Base-by-base conservation (phyloP, 805 yeast genomes). In the Grigorovia jiainica region DNA sequence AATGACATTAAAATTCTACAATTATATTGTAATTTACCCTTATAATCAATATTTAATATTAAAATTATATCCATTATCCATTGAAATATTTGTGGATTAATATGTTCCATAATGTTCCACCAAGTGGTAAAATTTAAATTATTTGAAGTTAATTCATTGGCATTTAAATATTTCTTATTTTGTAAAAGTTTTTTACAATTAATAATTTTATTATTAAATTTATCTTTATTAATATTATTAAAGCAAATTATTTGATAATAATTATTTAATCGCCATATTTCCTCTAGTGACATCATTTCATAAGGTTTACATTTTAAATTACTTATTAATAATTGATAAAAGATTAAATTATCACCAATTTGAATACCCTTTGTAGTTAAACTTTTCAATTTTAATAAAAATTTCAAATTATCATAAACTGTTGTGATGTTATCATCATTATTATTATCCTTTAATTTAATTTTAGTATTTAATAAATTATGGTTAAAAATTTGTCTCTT, bases 1-100 rank as follows among this genome's bases (percentile, higher is more conserved):
- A 71, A 50, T 0, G 76, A 58, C 25, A 65, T 58, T 19, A 68
- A 48, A 2, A 67, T 48, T 47, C 67, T 71, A 50, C 71, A 67
- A 42, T 67, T 65, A 17, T 32, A 6, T 9, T 32, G 20, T 7
- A 18, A 18, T 5, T 8, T 17, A n/a, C 21, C 21, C 7, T 32
- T 17, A 5, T 32, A 5, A 19, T 34, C 17, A 21, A 21, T 18
- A n/a, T 16, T 9, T n/a, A n/a, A 21, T 5, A 34, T 7, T 15
- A 58, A 52, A 16, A 60, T 55, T 15, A 54, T 46, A 41, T 60
- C 65, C 33, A 61, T 15, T 16, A 55, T 45, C 66, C 66, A 60
- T 49, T 60, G 45, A 43, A 58, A 55, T n/a, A 58, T 39, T 15
- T 35, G 21, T 13, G 44, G 43, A 34, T 56, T 60, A n/a, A 61